These are phyloP conservation scores for Orbilia brochopaga DNA, from an alignment of 2,329 filamentous ascomycete species.

Conservation along the genomic window DNA sequence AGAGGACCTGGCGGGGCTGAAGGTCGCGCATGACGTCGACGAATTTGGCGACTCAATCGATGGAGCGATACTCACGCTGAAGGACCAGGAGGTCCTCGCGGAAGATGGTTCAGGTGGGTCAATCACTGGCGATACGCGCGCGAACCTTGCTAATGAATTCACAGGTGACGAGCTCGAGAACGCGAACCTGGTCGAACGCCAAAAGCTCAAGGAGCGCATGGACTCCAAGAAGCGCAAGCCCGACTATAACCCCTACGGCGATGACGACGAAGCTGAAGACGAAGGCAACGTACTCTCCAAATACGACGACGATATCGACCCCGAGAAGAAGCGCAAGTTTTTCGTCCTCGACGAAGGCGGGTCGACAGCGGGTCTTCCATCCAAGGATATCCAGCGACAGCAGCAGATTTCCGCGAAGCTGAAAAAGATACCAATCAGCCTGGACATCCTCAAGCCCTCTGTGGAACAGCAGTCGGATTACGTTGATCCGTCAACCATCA, in stretches of 20 bases:
- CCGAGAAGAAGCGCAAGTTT: constrained; percentile 78
- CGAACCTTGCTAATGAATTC: constrained; percentile 56
- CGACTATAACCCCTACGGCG: constrained; percentile 82
- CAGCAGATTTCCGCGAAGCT: constrained; percentile 65
- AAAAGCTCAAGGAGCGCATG: constrained; percentile 75
- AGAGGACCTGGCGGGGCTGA: constrained; percentile 85
- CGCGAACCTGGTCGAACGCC: constrained; percentile 71
- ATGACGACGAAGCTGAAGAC: constrained; percentile 67
- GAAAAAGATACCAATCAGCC: constrained; percentile 73
- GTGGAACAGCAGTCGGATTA: constrained; percentile 82
- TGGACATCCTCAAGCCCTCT: constrained; percentile 70
- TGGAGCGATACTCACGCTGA: constrained; percentile 92
- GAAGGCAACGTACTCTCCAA: constrained; percentile 77
- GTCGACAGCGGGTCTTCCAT: constrained; percentile 69
- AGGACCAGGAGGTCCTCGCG: constrained; percentile 81
- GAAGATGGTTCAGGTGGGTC: constrained; percentile 68
- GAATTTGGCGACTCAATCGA: constrained; percentile 77
- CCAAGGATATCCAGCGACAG: constrained; percentile 64
- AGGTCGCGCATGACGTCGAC: constrained; percentile 84
- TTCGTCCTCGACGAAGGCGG: constrained; percentile 86
- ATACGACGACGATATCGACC: constrained; percentile 93
- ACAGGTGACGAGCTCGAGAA: constrained; percentile 91
- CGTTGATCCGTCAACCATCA: constrained; percentile 81
- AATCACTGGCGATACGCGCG: not conserved
- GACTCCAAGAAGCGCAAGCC: constrained; percentile 89